Conservation (phyloP, 768 basidiomycete genomes). For the Tylopilus sp. region DNA sequence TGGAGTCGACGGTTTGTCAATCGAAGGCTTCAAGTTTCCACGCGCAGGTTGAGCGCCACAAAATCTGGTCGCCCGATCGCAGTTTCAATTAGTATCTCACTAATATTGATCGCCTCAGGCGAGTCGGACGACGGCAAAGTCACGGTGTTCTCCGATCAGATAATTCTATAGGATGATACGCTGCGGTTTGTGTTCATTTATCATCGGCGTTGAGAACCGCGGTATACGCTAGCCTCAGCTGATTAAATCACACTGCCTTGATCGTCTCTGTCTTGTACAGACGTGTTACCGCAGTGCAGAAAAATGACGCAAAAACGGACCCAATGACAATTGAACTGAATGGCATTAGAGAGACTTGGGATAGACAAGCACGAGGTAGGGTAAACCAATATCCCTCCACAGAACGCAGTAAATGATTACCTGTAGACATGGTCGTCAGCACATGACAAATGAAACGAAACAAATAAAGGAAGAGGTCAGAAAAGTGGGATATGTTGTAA, state of each 20-base stretch:
- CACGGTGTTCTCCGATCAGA: not conserved
- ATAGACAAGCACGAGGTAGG: not conserved
- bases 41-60: not conserved
- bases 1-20: not conserved
- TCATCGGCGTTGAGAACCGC: not conserved
- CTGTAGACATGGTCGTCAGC: slow-evolving; percentile 13
- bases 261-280: not conserved
- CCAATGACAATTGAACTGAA: not conserved
- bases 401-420: not conserved
- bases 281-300: slow-evolving; percentile 3
- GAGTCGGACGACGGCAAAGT: not conserved
- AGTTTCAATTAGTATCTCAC: not conserved
- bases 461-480: not conserved
- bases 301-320: slow-evolving; percentile 1
- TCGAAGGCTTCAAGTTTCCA: slow-evolving; percentile 5
- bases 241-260: slow-evolving; percentile 10
- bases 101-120: not conserved
- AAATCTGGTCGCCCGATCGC: not conserved
- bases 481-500: slow-evolving; percentile 42
- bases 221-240: not conserved
- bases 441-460: not conserved
- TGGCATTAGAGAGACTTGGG: not conserved
- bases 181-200: not conserved
- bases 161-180: not conserved
- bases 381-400: not conserved